phyloP scores from a whole-genome alignment of 495 filamentous ascomycete genomes.

The Trichoderma virens region DNA sequence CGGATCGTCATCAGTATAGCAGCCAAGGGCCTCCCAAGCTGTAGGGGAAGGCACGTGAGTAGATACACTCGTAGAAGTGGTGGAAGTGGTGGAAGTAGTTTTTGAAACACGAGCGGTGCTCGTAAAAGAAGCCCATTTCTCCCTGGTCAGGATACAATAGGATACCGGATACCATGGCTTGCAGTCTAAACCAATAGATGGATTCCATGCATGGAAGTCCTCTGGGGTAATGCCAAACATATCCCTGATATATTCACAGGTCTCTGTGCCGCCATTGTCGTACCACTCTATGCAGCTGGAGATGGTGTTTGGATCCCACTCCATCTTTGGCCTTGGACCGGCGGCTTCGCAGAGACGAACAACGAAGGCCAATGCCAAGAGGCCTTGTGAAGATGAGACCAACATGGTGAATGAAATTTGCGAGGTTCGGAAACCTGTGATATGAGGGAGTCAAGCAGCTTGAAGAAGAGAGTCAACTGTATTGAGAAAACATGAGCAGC shows the following conservation, averaged over 20 bases:
- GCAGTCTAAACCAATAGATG: neutral
- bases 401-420: too few species aligned
- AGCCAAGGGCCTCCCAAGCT: neutral
- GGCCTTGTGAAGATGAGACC: too few species aligned
- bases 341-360: neutral
- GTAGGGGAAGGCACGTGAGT: neutral
- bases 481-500: too few species aligned
- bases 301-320: neutral
- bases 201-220: neutral
- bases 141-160: neutral
- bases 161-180: neutral
- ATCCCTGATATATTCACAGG: neutral
- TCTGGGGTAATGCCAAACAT: constrained; percentile 6
- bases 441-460: too few species aligned
- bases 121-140: neutral
- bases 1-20: neutral
- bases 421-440: too few species aligned
- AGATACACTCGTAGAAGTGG: neutral
- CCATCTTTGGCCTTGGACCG: neutral
- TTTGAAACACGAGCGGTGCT: too few species aligned
- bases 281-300: neutral
- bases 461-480: too few species aligned
- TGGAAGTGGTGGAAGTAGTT: neutral
- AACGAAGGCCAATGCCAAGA: too few species aligned
- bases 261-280: neutral